Base-by-base conservation (phyloP, 805 yeast genomes). In the Lachancea sp. region DNA sequence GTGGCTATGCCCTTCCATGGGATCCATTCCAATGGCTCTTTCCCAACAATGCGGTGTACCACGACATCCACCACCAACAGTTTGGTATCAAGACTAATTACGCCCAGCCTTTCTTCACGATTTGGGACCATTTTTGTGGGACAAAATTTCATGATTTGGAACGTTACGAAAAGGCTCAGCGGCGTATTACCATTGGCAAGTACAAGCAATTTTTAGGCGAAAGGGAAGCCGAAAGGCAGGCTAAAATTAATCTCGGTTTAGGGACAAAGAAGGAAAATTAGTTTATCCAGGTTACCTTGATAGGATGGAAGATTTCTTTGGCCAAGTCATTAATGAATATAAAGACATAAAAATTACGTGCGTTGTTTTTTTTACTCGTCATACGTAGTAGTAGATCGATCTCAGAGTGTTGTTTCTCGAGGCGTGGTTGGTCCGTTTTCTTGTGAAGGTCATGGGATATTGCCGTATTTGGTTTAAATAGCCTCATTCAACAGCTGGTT, bases 61-160 rank as follows among this genome's bases (percentile, higher is more conserved):
- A 92, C 58, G 98, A 92, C 64, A 89, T 92, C 52, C 98, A 92
- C 61, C 98, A 92, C 65, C 98, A 92, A 70, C 78, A 77, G 54
- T 92, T 90, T 71, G 98, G 98, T 28, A 79, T 92, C 65, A 87
- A 87, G 69, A 78, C 82, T 42, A 92, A 92, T 67, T 92, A 80
- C 57, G 81, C 94, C 11, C 98, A 92, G 70, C 98, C 98, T 3
- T 92, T 90, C 68, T 92, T 92, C 66, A 82, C 87, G 1, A 78
- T 87, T 57, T 92, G 98, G 98, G 98, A 92, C 63, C 65, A 66
- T 38, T 47, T 80, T 36, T 72, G 75, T 42, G 75, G 78, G 41
- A 87, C 97, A 1, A 78, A 80, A 55, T 89, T 81, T 65, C 69
- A 76, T 58, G 75, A 75, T 18, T 66, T 78, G 38, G 80, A 80